Evolutionary conservation across 2,329 filamentous ascomycete species (phyloP).

Genomic region (Fusarium udum): DNA sequence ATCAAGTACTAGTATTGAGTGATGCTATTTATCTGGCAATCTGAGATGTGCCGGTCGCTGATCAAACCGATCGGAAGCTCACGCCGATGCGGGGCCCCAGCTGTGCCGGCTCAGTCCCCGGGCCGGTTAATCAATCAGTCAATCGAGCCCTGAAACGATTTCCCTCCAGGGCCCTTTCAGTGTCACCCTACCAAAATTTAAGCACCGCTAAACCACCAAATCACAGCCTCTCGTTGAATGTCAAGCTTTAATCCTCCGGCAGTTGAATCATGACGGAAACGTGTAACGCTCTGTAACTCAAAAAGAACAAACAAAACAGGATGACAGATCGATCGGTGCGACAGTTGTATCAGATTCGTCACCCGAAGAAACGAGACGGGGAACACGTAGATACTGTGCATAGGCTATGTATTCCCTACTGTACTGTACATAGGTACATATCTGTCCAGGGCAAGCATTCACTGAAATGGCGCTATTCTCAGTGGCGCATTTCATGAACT

Average conservation of each 20-base stretch:
- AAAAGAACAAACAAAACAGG: background rate
- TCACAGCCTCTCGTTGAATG: background rate
- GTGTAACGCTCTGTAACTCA: background rate
- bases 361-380: background rate
- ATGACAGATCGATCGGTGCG: constrained; percentile 9
- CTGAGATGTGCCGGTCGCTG: background rate
- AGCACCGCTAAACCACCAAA: background rate
- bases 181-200: background rate
- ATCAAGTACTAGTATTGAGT: background rate
- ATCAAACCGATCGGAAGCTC: background rate
- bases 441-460: background rate
- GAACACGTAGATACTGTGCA: background rate
- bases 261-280: constrained; percentile 13
- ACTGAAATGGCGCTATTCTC: background rate
- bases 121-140: background rate
- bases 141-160: background rate
- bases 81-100: background rate
- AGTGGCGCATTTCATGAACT: background rate
- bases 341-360: background rate
- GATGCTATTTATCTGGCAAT: background rate
- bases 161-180: background rate
- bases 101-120: background rate
- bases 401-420: no score
- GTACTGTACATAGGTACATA: background rate
- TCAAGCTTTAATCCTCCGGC: constrained; percentile 12